Conservation (phyloP, 2,329 filamentous ascomycete genomes). For the Calonectria naviculata region DNA sequence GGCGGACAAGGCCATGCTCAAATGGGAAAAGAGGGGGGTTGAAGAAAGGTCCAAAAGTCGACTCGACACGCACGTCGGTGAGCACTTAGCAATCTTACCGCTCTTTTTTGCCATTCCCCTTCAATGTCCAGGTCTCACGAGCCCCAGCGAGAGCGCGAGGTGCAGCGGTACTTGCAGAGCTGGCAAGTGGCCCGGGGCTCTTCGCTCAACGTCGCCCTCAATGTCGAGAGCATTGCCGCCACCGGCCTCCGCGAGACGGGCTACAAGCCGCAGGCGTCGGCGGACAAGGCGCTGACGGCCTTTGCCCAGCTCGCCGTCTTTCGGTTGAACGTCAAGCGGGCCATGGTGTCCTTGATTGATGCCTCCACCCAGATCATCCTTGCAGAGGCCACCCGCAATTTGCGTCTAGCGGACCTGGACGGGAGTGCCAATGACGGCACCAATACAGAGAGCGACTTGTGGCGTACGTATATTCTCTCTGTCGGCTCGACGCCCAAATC, state of each 20-base stretch:
- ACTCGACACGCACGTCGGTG: neutral
- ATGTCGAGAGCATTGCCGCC: constrained; percentile 43
- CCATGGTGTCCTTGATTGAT: constrained; percentile 62
- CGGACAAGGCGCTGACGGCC: constrained; percentile 53
- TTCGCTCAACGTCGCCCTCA: constrained; percentile 44
- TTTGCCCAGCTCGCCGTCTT: constrained; percentile 63
- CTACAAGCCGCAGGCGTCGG: constrained; percentile 46
- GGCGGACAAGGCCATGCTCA: neutral
- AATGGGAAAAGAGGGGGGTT: neutral
- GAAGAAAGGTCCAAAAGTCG: neutral
- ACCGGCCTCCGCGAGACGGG: constrained; percentile 41
- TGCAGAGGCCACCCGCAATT: constrained; percentile 60
- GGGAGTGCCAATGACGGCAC: neutral
- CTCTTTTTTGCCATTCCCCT: neutral
- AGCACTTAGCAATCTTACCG: neutral
- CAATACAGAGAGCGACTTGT: constrained; percentile 42
- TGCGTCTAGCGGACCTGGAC: constrained; percentile 51
- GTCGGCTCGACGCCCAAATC: neutral
- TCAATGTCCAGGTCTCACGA: constrained; percentile 40
- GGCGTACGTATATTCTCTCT: constrained; percentile 42
- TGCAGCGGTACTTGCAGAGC: constrained; percentile 44
- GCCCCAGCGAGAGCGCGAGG: constrained; percentile 46
- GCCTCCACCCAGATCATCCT: constrained; percentile 59
- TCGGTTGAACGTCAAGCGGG: constrained; percentile 58
- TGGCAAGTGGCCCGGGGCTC: constrained; percentile 47